Evolutionary conservation across 805 yeast species (phyloP).

Genomic region (Saccharomycopsis guyanensis): DNA sequence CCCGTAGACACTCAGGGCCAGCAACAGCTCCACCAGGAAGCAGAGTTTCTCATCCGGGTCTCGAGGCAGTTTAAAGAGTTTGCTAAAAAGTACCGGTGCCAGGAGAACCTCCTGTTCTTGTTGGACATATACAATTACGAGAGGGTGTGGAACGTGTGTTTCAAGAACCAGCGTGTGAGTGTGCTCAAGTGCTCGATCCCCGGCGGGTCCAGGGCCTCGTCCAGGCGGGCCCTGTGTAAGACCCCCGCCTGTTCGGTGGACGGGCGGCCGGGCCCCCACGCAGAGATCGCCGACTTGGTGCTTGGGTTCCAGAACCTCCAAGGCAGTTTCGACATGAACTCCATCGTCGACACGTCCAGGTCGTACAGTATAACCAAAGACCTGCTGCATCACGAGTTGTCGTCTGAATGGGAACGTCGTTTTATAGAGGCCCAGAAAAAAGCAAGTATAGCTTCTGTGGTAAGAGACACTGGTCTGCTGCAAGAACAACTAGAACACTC

Average conservation of each 20-base stretch:
- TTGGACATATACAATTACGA: constrained; percentile 19
- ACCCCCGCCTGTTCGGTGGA: neutral
- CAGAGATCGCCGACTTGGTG: neutral
- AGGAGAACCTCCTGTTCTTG: constrained; percentile 15
- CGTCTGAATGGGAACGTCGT: neutral
- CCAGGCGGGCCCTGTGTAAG: neutral
- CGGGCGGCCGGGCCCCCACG: neutral
- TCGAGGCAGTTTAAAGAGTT: constrained; percentile 12
- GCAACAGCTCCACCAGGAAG: constrained; percentile 2
- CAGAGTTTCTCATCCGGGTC: constrained; percentile 1
- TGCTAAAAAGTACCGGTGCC: constrained; percentile 8
- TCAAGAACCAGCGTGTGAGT: constrained; percentile 9
- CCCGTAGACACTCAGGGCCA: neutral
- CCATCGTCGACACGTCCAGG: constrained; percentile 5
- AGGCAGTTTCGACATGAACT: constrained; percentile 13
- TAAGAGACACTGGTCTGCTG: too few species aligned
- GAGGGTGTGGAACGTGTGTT: constrained; percentile 16
- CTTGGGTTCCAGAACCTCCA: neutral
- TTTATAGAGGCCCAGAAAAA: neutral
- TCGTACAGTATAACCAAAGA: neutral
- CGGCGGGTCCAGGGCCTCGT: too few species aligned
- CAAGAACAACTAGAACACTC: too few species aligned
- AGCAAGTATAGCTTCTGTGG: neutral
- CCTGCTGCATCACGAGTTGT: neutral
- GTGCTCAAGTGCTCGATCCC: constrained; percentile 12